These are phyloP conservation scores for Globisporangium paddicum DNA, from an alignment of 352 stramenopile species.

Conservation along the genomic window DNA sequence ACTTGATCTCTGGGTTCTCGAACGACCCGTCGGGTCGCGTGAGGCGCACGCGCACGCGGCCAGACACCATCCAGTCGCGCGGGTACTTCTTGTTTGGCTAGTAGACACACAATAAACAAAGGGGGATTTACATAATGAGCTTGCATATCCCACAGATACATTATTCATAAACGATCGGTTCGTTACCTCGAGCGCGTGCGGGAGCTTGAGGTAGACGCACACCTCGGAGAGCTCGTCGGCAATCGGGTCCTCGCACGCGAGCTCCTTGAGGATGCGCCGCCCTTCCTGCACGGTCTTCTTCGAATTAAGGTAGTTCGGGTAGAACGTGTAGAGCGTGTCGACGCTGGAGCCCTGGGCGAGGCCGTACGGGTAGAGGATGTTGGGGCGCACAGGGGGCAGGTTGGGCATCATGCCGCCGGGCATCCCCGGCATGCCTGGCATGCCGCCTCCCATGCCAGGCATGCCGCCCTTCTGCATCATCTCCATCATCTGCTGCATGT, in stretches of 20 bases:
- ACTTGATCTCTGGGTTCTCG: constrained; percentile 66
- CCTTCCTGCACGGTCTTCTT: constrained; percentile 81
- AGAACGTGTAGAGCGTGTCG: constrained; percentile 70
- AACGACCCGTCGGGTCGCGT: constrained; percentile 50
- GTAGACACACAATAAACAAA: background rate
- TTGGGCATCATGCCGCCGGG: constrained; percentile 26
- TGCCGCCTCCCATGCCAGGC: constrained; percentile 35
- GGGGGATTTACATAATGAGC: background rate
- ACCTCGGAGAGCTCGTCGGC: constrained; percentile 84
- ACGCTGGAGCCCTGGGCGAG: constrained; percentile 51
- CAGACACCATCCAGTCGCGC: constrained; percentile 65
- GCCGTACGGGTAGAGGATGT: constrained; percentile 66
- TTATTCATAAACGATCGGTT: background rate
- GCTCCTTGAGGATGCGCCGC: constrained; percentile 61
- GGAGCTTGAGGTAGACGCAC: constrained; percentile 75
- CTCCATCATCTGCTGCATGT: constrained; percentile 49
- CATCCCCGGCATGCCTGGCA: constrained; percentile 45
- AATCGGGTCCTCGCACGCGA: constrained; percentile 62
- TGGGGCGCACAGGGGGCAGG: constrained; percentile 39
- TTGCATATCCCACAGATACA: background rate
- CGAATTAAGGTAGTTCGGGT: constrained; percentile 84
- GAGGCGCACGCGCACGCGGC: constrained; percentile 73
- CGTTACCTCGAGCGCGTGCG: constrained; percentile 68
- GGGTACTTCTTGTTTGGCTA: constrained; percentile 77
- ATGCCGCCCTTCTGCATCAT: constrained; percentile 32